These are phyloP conservation scores for Priceomyces fermenticarens DNA, from an alignment of 805 yeast genomes.

Conservation along the genomic window DNA sequence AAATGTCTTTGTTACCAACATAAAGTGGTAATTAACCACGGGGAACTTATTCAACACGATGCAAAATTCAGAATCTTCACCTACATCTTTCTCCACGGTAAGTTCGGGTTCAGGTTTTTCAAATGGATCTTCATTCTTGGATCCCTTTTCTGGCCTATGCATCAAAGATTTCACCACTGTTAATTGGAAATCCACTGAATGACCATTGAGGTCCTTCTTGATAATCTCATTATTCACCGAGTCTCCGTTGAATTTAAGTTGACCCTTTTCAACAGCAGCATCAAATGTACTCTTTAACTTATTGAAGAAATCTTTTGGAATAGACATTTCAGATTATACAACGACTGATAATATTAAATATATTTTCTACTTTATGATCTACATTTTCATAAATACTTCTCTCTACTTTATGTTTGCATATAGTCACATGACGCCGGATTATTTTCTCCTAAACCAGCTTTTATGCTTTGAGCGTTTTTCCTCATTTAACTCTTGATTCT, in stretches of 20 bases:
- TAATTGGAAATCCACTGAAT: slow-evolving; percentile 21
- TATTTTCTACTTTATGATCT: not conserved
- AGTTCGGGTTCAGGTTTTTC: slow-evolving; percentile 74
- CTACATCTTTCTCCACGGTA: slow-evolving; percentile 53
- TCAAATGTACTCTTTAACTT: slow-evolving; percentile 40
- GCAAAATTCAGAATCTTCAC: slow-evolving; percentile 49
- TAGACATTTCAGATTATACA: not conserved
- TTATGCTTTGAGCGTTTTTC: slow-evolving; percentile 16
- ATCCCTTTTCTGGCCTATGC: slow-evolving; percentile 40
- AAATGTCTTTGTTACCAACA: slow-evolving; percentile 74
- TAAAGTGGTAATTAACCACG: slow-evolving; percentile 71
- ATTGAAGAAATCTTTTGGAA: slow-evolving; percentile 25
- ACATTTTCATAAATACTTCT: not conserved
- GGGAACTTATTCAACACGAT: slow-evolving; percentile 86
- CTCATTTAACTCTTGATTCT: slow-evolving; percentile 5
- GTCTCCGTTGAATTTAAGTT: slow-evolving; percentile 52
- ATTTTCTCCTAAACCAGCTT: slow-evolving; percentile 22
- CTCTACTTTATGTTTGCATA: no score
- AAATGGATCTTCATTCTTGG: slow-evolving; percentile 64
- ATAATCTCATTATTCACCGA: slow-evolving; percentile 30
- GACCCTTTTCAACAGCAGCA: slow-evolving; percentile 44
- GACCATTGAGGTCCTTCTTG: slow-evolving; percentile 15
- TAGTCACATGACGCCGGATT: slow-evolving; percentile 2
- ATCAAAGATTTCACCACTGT: slow-evolving; percentile 32
- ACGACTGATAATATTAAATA: not conserved